These are phyloP conservation scores for Pyrenopolyporus hunteri DNA, from an alignment of 495 filamentous ascomycete genomes.

Conservation along the genomic window DNA sequence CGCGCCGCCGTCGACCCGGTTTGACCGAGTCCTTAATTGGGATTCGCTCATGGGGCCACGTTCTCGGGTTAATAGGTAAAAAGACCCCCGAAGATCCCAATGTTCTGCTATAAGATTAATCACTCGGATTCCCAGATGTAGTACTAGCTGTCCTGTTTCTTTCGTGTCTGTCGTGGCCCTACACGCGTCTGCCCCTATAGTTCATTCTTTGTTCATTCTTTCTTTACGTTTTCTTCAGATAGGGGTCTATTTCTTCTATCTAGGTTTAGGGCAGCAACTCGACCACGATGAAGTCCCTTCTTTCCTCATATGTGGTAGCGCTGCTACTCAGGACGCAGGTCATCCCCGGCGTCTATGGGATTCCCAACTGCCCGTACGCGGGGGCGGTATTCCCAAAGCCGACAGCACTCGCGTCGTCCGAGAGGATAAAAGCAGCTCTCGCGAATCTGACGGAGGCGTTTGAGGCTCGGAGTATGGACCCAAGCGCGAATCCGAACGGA, in stretches of 20 bases:
- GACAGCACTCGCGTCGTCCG: slow-evolving; percentile 42
- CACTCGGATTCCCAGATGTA: slow-evolving; percentile 14
- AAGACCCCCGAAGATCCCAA: slow-evolving; percentile 10
- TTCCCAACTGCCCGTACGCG: slow-evolving; percentile 55
- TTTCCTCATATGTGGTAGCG: neutral
- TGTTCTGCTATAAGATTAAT: slow-evolving; percentile 13
- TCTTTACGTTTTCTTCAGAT: neutral
- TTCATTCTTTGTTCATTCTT: neutral
- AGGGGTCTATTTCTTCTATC: neutral
- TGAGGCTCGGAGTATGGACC: slow-evolving; percentile 41
- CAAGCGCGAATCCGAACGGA: slow-evolving; percentile 46
- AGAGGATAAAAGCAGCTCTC: slow-evolving; percentile 44
- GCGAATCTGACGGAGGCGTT: slow-evolving; percentile 48
- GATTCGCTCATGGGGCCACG: slow-evolving; percentile 10
- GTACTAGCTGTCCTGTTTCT: neutral
- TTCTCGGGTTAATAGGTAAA: slow-evolving; percentile 18
- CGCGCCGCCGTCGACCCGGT: slow-evolving; percentile 22
- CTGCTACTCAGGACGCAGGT: slow-evolving; percentile 5
- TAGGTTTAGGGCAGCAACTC: neutral
- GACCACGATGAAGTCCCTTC: slow-evolving; percentile 3
- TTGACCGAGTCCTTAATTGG: slow-evolving; percentile 13
- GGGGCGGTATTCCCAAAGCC: slow-evolving; percentile 57
- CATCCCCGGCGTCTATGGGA: slow-evolving; percentile 18
- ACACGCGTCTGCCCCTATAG: too few relatives aligned
- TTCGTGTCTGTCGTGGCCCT: too few relatives aligned